Evolutionary conservation across 805 yeast genomes (phyloP), one percentile per base, ranked within the genome.

Genomic region (Saccharomycopsis selenospora): DNA sequence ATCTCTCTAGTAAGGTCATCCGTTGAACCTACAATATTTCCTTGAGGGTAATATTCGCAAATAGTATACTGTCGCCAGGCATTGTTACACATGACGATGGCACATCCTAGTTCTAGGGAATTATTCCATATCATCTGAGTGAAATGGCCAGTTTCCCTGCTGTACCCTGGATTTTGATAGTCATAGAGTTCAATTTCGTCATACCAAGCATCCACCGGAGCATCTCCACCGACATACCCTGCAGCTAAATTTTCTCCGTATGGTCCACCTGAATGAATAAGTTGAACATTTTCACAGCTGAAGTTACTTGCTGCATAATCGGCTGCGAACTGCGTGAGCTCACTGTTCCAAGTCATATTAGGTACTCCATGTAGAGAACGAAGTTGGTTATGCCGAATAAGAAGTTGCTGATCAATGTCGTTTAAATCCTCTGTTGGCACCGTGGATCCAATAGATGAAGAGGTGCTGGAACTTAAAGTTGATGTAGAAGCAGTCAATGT

Each of bases 241-340:
- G 79, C 74, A 14, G 89, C 90, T 55, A 85, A 70, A 67, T 85
- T 85, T 62, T 85, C 91, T 67, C 93, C 93, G 61, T 80, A 81
- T 18, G 71, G 70, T 30, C 85, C 81, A 30, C 72, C 69, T 18
- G 88, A 79, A 65, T 85, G 91, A 14, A 71, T 63, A 56, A 84
- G 68, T 47, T 68, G 64, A 55, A 84, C 87, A 5, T 59, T 43
- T 2, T 57, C 50, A 10, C 76, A 69, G 29, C 70, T 70, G 1
- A 43, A 45, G 22, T 66, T 43, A 6, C 56, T 61, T 60, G 64
- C 69, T 43, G 79, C 78, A 56, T 76, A 79, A 41, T 63, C 59
- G 57, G 63, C 68, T 49, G 85, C 84, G 58, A 71, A 77, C 6
- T 62, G 57, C 45, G 69, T 73, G 44, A 75, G 61, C 2, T 61